Conservation (phyloP, 139 green algal genomes). For the Chlorella sp. region DNA sequence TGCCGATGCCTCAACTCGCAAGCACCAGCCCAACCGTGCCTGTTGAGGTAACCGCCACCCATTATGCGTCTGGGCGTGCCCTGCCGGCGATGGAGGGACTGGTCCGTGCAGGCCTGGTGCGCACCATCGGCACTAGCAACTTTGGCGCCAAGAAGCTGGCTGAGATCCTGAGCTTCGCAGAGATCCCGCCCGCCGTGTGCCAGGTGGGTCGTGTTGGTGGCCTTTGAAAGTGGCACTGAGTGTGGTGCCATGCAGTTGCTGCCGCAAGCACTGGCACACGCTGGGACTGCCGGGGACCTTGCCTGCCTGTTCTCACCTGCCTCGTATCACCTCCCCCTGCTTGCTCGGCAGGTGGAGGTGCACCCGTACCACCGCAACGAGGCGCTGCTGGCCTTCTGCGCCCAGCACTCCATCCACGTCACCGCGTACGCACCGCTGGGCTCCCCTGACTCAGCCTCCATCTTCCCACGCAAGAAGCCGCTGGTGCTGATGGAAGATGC, state of each 20-base stretch:
- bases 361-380: slow-evolving; percentile 93
- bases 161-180: slow-evolving; percentile 55
- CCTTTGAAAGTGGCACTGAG: too few relatives aligned
- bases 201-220: slow-evolving; percentile 63
- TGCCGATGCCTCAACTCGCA: too few relatives aligned
- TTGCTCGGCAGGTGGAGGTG: slow-evolving; percentile 82
- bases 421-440: slow-evolving; percentile 93
- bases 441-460: slow-evolving; percentile 75
- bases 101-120: slow-evolving; percentile 78
- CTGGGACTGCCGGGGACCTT: too few relatives aligned
- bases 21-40: too few relatives aligned
- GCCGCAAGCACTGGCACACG: neutral
- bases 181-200: slow-evolving; percentile 67
- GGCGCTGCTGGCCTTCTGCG: slow-evolving; percentile 60
- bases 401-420: slow-evolving; percentile 76
- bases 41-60: too few relatives aligned
- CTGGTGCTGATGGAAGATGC: slow-evolving; percentile 71
- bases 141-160: slow-evolving; percentile 76
- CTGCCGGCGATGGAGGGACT: slow-evolving; percentile 46
- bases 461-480: slow-evolving; percentile 65
- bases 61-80: neutral
- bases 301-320: too few relatives aligned
- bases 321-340: neutral
- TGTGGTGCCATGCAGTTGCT: too few relatives aligned
- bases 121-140: slow-evolving; percentile 87